These are phyloP conservation scores for Eucommia ulmoides DNA, from an alignment of 257 asterid genomes.

Conservation along the genomic window DNA sequence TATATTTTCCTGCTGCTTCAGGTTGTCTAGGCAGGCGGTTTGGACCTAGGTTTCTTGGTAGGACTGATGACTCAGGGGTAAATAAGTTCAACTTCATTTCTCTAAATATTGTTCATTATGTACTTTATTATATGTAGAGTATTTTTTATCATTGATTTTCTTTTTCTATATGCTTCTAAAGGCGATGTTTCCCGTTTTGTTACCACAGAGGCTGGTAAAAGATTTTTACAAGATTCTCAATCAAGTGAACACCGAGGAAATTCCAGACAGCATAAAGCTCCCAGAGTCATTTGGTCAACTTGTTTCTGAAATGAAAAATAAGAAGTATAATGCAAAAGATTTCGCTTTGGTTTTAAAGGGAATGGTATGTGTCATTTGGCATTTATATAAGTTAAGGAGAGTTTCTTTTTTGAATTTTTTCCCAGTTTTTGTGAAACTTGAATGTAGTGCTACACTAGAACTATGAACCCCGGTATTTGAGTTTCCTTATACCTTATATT, in stretches of 20 bases:
- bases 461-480: no score
- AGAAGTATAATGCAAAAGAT: slow-evolving; percentile 71
- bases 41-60: slow-evolving; percentile 91
- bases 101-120: slow-evolving; percentile 1
- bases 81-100: slow-evolving; percentile 4
- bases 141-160: no score
- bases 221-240: slow-evolving; percentile 80
- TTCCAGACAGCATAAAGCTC: slow-evolving; percentile 68
- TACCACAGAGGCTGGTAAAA: slow-evolving; percentile 71
- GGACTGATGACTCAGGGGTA: slow-evolving; percentile 92
- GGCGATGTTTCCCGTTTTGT: slow-evolving; percentile 9
- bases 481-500: no score
- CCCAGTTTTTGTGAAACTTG: no score
- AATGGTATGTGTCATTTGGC: slow-evolving; percentile 59
- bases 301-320: slow-evolving; percentile 82
- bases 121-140: no score
- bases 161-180: not conserved
- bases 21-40: slow-evolving; percentile 95
- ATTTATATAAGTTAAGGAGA: no score
- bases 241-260: slow-evolving; percentile 86
- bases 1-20: slow-evolving; percentile 30
- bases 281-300: slow-evolving; percentile 89
- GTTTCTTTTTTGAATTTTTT: no score
- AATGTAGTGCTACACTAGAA: no score
- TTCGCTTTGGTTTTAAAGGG: slow-evolving; percentile 88